Percentiles rank a stretch among this genome's conserved stretches.
These are phyloP conservation scores for Dacryopinax primogenitus DNA, from an alignment of 768 basidiomycete species.

Conservation along the genomic window DNA sequence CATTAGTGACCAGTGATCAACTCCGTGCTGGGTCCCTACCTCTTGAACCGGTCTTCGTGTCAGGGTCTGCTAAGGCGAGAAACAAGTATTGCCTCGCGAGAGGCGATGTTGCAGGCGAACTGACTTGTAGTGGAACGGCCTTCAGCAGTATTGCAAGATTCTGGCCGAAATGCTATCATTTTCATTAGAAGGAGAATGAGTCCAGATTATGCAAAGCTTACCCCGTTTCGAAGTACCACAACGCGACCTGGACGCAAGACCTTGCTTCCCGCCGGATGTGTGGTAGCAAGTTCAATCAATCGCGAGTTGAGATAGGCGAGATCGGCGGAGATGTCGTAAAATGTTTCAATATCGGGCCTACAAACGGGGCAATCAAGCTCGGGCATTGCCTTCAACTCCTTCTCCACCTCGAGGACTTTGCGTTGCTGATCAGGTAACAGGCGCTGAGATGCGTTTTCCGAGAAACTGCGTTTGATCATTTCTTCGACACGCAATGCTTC, in stretches of 20 bases:
- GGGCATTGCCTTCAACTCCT: conserved; percentile 44
- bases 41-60: conserved; percentile 41
- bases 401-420: conserved; percentile 76
- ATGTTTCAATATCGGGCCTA: conserved; percentile 53
- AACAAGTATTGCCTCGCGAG: conserved; percentile 51
- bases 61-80: conserved; percentile 54
- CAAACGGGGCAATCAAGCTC: conserved; percentile 60
- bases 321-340: conserved; percentile 58
- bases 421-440: conserved; percentile 88
- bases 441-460: conserved; percentile 89
- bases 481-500: conserved; percentile 94
- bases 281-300: conserved; percentile 47
- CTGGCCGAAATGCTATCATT: conserved; percentile 56
- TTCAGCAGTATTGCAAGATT: conserved; percentile 63
- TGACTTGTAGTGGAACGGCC: conserved; percentile 38
- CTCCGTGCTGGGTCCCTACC: conserved; percentile 31
- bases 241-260: conserved; percentile 61
- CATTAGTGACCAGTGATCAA: neutral
- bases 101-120: conserved; percentile 35
- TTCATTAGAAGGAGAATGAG: neutral
- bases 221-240: conserved; percentile 68
- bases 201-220: conserved; percentile 30
- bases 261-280: conserved; percentile 54
- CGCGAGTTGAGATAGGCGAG: conserved; percentile 50
- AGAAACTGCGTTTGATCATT: conserved; percentile 99